A percentile compares a stretch with the other conserved stretches of the same genome.
These are phyloP conservation scores for Gaeumannomyces tritici DNA, from an alignment of 2,329 filamentous ascomycete genomes.

Conservation along the genomic window DNA sequence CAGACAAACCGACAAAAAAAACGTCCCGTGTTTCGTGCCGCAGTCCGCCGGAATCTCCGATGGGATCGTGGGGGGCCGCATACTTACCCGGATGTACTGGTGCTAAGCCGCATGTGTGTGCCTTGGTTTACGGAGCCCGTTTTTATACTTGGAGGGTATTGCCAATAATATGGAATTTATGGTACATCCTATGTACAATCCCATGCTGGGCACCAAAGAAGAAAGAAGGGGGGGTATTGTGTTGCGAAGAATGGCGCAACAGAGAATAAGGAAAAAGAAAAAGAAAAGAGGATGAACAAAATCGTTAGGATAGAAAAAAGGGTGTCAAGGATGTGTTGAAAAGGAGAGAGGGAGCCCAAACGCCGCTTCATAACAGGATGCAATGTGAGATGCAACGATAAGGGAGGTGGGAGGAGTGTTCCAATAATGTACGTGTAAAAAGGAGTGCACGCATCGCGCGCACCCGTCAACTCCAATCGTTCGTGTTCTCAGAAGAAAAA, in stretches of 20 bases:
- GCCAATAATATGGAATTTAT: not conserved
- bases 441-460: too few relatives aligned
- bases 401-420: too few relatives aligned
- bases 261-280: not conserved
- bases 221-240: not conserved
- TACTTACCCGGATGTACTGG: not conserved
- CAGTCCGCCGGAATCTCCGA: not conserved
- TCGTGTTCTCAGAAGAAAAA: too few relatives aligned
- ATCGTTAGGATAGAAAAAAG: not conserved
- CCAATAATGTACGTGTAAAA: too few relatives aligned
- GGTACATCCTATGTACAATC: not conserved
- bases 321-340: not conserved
- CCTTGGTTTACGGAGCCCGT: not conserved
- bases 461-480: too few relatives aligned
- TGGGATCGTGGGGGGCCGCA: not conserved
- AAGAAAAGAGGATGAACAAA: not conserved
- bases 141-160: not conserved
- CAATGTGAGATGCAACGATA: too few relatives aligned
- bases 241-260: not conserved
- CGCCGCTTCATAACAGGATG: too few relatives aligned
- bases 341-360: not conserved
- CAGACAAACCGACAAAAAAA: not conserved
- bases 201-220: not conserved
- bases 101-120: not conserved
- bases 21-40: not conserved